Conservation (phyloP, 768 basidiomycete genomes). For the Roridomyces roridus region DNA sequence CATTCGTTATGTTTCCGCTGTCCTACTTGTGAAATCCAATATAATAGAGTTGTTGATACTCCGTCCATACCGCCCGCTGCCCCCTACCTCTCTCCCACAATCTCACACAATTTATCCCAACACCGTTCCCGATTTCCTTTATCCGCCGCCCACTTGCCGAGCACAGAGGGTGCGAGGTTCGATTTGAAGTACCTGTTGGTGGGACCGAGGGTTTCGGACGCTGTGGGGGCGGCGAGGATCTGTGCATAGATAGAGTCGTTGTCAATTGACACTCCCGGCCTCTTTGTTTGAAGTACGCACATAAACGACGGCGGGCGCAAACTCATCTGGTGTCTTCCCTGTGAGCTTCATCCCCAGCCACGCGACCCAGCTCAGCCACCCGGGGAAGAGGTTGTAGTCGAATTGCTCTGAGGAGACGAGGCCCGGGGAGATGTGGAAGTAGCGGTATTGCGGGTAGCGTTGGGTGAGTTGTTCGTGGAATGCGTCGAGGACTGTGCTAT, state of each 20-base stretch:
- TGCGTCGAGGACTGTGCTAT: too few species aligned
- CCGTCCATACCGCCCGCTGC: too few species aligned
- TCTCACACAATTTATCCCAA: not conserved
- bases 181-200: slow-evolving; percentile 1
- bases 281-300: too few species aligned
- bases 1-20: too few species aligned
- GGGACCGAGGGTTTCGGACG: too few species aligned
- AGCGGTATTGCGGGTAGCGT: slow-evolving; percentile 2
- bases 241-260: too few species aligned
- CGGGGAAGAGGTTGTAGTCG: slow-evolving; percentile 1
- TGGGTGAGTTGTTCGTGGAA: slow-evolving; percentile 3
- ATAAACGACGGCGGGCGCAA: not conserved
- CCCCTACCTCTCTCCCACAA: too few species aligned
- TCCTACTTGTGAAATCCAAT: too few species aligned
- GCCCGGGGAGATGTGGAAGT: slow-evolving; percentile 2
- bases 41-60: too few species aligned
- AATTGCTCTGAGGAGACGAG: slow-evolving; percentile 9
- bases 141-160: slow-evolving; percentile 6
- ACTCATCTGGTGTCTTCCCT: slow-evolving; percentile 1
- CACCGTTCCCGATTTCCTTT: not conserved
- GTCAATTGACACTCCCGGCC: too few species aligned
- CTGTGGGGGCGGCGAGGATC: not conserved
- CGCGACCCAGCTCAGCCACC: slow-evolving; percentile 1
- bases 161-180: not conserved
- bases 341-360: not conserved